Evolutionary conservation across 306 rosid species (phyloP), one percentile per base, ranked within the genome.

Genomic region (Vigna nakashimae): DNA sequence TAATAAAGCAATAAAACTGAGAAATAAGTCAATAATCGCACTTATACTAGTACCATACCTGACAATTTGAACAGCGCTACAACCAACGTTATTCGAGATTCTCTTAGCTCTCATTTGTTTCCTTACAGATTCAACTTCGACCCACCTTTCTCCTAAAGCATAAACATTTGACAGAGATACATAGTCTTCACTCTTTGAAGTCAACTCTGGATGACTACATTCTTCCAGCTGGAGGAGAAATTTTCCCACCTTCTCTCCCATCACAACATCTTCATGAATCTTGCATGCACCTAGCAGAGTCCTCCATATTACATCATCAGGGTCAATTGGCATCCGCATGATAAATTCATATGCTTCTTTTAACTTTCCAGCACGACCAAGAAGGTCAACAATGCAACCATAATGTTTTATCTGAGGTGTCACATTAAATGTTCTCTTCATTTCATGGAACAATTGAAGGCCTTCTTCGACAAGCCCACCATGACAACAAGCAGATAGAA

Each of bases 221-320:
- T 58, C 78, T 46, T 86, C 80, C 38, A 75, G 46, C 76, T 65
- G 81, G 20, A 90, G 79, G 67, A 93, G 93, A 73, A 88, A 79
- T 82, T 82, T 93, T 49, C 93, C 98, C 83, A 91, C 91, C 84
- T 89, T 90, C 85, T 88, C 98, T 42, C 92, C 97, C 91, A 87
- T 85, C 50, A 57, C 73, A 56, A 81, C 85, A 83, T 90, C 86
- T 49, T 91, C 92, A 49, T 90, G 91, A 76, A 90, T 73, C 59
- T 82, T 90, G 82, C 96, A 86, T 6, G 98, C 88, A 79, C 88
- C 84, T 5, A 87, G 81, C 84, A 93, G 89, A 84, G 79, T 88
- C 84, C 98, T 91, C 93, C 96, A 91, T 38, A 88, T 77, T 20
- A 93, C 74, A 18, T 71, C 74, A 81, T 93, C 92, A 7, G 97